These are phyloP conservation scores for Naumovozyma castellii DNA, from an alignment of 805 yeast genomes.

Conservation along the genomic window DNA sequence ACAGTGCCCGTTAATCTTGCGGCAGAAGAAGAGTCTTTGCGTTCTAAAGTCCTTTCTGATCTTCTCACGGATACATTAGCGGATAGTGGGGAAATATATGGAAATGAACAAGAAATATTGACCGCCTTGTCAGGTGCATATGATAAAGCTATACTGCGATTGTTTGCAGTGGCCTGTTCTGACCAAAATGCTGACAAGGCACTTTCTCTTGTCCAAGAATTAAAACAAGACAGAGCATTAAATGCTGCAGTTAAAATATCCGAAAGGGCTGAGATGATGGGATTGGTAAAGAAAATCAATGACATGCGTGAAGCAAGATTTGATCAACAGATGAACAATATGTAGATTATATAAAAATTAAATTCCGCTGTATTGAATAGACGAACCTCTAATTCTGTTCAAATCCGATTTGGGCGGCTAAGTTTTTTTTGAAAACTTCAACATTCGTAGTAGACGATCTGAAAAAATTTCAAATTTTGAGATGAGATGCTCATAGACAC, in stretches of 20 bases:
- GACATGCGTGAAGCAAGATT: constrained; percentile 40
- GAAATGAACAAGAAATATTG: constrained; percentile 45
- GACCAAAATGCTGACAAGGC: constrained; percentile 59
- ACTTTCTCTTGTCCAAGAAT: constrained; percentile 53
- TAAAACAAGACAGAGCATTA: constrained; percentile 70
- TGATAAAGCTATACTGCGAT: constrained; percentile 69
- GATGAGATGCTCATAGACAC: constrained; percentile 13
- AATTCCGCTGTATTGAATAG: not conserved
- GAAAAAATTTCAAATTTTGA: constrained; percentile 14
- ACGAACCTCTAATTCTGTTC: not conserved
- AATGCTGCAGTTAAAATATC: constrained; percentile 80
- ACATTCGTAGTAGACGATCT: constrained; percentile 8
- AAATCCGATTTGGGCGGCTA: not conserved
- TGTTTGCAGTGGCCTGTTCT: constrained; percentile 66
- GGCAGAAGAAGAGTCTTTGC: constrained; percentile 57
- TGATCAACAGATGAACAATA: constrained; percentile 18
- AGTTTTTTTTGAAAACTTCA: not conserved
- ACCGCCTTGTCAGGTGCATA: constrained; percentile 44
- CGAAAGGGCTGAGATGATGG: constrained; percentile 51
- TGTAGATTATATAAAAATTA: no score
- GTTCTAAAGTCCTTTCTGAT: constrained; percentile 52
- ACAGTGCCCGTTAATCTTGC: constrained; percentile 22
- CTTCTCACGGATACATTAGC: constrained; percentile 47
- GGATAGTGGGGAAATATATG: constrained; percentile 35
- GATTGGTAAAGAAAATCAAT: constrained; percentile 45